These are phyloP conservation scores for Castanospermum australe DNA, from an alignment of 306 rosid genomes.

Conservation along the genomic window DNA sequence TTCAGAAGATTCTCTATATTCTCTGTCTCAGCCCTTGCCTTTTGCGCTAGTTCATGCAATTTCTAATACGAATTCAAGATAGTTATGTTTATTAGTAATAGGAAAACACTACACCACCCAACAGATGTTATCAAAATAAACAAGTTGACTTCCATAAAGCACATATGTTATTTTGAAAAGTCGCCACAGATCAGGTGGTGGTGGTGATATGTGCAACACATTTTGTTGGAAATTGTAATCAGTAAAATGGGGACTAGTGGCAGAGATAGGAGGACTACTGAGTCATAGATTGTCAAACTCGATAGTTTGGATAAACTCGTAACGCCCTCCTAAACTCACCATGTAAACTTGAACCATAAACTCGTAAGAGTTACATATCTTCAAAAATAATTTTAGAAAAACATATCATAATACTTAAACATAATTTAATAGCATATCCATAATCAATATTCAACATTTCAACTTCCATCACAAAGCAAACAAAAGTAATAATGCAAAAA, in stretches of 20 bases:
- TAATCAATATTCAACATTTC: no score
- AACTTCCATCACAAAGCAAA: no score
- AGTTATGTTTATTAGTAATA: background rate
- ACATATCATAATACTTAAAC: no score
- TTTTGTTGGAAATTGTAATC: background rate
- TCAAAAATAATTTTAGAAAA: no score
- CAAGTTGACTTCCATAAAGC: background rate
- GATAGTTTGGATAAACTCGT: no score
- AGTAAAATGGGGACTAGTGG: background rate
- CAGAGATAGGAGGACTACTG: background rate
- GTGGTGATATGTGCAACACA: background rate
- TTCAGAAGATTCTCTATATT: constrained; percentile 59
- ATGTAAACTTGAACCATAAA: no score
- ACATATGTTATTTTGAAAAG: background rate
- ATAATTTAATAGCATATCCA: no score
- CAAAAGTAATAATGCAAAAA: no score
- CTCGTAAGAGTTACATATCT: no score
- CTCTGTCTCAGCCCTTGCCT: constrained; percentile 56
- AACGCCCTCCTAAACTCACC: no score
- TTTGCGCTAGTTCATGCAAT: constrained; percentile 68
- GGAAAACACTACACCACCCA: background rate
- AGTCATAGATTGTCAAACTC: no score
- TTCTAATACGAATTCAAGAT: constrained; percentile 49
- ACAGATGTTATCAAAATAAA: background rate
- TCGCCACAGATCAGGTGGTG: background rate